Evolutionary conservation across 2,329 filamentous ascomycete species (phyloP).

Genomic region (Rhinocladiella similis): DNA sequence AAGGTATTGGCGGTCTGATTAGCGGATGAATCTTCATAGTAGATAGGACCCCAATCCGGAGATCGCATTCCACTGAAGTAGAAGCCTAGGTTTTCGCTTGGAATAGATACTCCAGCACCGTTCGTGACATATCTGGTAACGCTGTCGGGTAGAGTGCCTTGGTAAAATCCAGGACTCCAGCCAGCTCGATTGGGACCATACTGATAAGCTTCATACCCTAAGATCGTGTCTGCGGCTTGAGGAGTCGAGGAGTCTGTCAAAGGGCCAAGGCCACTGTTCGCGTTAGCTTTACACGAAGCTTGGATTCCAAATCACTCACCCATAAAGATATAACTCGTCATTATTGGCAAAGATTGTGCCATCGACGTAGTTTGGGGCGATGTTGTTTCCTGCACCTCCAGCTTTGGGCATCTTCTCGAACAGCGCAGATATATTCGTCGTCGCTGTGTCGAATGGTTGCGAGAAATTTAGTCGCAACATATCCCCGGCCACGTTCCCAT

Average conservation of each 20-base stretch:
- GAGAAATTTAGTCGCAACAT: conserved; percentile 63
- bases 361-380: conserved; percentile 53
- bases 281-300: conserved; percentile 1
- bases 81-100: conserved; percentile 70
- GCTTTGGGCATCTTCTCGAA: conserved; percentile 53
- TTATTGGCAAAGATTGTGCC: conserved; percentile 68
- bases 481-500: conserved; percentile 40
- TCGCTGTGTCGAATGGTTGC: conserved; percentile 51
- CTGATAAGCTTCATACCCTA: conserved; percentile 55
- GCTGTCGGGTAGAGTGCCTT: conserved; percentile 41
- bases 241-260: conserved; percentile 37
- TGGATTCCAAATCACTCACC: conserved; percentile 8
- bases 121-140: conserved; percentile 65
- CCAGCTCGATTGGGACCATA: conserved; percentile 49
- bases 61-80: conserved; percentile 68
- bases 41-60: conserved; percentile 47
- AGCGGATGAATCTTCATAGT: conserved; percentile 53
- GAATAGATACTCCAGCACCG: conserved; percentile 63
- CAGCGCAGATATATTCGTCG: conserved; percentile 57
- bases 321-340: conserved; percentile 64
- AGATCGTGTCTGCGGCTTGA: conserved; percentile 39
- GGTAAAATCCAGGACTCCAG: conserved; percentile 48
- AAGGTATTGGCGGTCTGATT: conserved; percentile 53
- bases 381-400: conserved; percentile 44
- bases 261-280: conserved; percentile 49